Base-by-base conservation (phyloP, 495 filamentous ascomycete genomes). In the Hypoxylon subgilvum region DNA sequence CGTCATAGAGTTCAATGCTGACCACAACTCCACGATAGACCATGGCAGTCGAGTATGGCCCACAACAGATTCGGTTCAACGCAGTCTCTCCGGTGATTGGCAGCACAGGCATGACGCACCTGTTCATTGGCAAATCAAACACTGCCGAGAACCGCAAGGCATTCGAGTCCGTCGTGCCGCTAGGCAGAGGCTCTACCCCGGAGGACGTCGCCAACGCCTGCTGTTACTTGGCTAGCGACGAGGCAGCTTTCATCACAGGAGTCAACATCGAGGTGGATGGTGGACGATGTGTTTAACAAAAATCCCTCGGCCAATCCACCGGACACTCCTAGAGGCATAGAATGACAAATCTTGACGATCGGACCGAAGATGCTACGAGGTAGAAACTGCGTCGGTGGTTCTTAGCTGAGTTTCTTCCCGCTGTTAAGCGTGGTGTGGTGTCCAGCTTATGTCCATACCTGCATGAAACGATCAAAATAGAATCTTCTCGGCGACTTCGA, bases 211-310 rank as follows among this genome's bases (percentile, higher is more conserved):
- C 84, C 16, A 84, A 85, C 50, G 86, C 86, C 31, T 84, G 80
- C 51, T 74, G 86, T 12, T 89, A 86, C 65, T 69, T 90, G 27
- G 86, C 82, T 1, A 87, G 85, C 57, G 80, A 86, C 35, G 87
- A 90, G 57, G 84, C 82, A 0, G 74, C 78, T 13, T 90, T 89
- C 63, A 79, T 90, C 32, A 90, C 87, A n/a, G 87, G 86, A 1
- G 79, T 82, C 40, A 82, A 82, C 59, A 65, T 85, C 52, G 82
- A 84, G 44, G 77, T 85, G n/a, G 82, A 84, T 62, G 82, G 82
- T 25, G 82, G 82, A 8, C 69, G 80, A 13, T 74, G 71, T 27
- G 67, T 72, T 1, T 74, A 43, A 61, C 39, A 8, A 21, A 41
- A 34, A 32, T 57, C 10, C 22, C 46, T 42, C 23, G 28, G 22